Evolutionary conservation across 306 rosid genomes (phyloP).

Genomic region (Inga oerstediana): DNA sequence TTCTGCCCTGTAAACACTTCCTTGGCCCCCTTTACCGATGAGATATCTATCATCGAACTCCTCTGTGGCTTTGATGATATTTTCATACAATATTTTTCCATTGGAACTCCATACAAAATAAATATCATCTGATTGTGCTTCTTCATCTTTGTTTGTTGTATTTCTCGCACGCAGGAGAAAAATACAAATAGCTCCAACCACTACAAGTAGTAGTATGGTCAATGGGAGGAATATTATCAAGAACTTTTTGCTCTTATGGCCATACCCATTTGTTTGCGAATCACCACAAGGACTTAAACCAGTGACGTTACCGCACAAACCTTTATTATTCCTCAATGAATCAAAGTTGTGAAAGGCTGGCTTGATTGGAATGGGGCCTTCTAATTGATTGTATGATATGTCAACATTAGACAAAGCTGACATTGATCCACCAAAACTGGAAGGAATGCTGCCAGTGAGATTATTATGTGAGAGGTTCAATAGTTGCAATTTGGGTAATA

Average conservation of each 20-base stretch:
- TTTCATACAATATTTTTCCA: background rate
- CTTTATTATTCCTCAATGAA: conserved; percentile 20
- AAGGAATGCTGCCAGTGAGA: conserved; percentile 36
- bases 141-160: background rate
- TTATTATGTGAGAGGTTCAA: conserved; percentile 45
- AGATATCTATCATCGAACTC: background rate
- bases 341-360: conserved; percentile 8
- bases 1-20: conserved; percentile 24
- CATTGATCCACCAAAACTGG: background rate
- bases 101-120: background rate
- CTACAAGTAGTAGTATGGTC: background rate
- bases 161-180: background rate
- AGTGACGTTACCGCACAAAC: background rate
- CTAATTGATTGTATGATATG: conserved; percentile 12
- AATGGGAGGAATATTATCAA: background rate
- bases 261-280: background rate
- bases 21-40: conserved; percentile 14
- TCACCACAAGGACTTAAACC: background rate
- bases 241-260: background rate
- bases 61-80: conserved; percentile 1
- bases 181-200: background rate
- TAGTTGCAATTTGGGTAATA: conserved; percentile 12
- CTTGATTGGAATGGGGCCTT: conserved; percentile 28
- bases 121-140: background rate
- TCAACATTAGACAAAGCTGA: background rate